A percentile compares a stretch with the other conserved stretches of the same genome.
phyloP scores from a whole-genome alignment of 495 filamentous ascomycete species.

The Neurospora sublineolata region DNA sequence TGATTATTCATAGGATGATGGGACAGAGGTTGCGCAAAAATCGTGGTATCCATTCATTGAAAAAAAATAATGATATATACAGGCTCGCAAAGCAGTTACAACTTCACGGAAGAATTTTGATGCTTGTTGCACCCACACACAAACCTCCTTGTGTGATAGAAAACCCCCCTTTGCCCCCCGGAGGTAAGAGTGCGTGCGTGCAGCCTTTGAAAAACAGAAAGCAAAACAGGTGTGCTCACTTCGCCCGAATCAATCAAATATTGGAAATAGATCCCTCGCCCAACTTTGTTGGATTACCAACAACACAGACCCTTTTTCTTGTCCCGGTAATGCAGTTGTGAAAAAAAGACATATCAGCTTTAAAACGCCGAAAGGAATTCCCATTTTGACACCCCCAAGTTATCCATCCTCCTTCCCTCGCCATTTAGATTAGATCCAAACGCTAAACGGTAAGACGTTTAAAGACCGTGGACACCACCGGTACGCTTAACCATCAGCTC shows the following conservation, averaged over 20 bases:
- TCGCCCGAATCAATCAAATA: neutral
- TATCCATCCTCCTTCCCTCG: neutral
- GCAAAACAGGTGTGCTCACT: neutral
- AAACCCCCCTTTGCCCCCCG: neutral
- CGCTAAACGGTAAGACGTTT: constrained; percentile 1
- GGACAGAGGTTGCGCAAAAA: neutral
- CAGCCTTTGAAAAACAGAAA: neutral
- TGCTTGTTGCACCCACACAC: neutral
- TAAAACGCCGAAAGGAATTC: constrained; percentile 1
- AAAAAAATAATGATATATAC: constrained; percentile 11
- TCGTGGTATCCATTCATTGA: constrained; percentile 15
- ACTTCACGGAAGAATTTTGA: neutral
- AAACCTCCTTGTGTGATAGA: neutral
- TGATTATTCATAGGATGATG: no score
- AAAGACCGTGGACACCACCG: constrained; percentile 36
- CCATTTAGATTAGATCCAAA: neutral
- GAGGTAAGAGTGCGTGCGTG: neutral
- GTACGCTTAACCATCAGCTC: constrained; percentile 61
- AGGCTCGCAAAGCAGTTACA: constrained; percentile 5
- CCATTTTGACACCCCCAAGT: constrained; percentile 2
- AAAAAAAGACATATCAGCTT: neutral
- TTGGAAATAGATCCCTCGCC: constrained; percentile 6
- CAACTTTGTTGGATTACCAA: constrained; percentile 2
- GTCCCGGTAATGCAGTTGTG: constrained; percentile 9
- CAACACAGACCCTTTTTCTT: constrained; percentile 4